Percentiles rank a stretch among this genome's conserved stretches.
Conservation (phyloP, 306 rosid genomes). For the Medicago lupulina region DNA sequence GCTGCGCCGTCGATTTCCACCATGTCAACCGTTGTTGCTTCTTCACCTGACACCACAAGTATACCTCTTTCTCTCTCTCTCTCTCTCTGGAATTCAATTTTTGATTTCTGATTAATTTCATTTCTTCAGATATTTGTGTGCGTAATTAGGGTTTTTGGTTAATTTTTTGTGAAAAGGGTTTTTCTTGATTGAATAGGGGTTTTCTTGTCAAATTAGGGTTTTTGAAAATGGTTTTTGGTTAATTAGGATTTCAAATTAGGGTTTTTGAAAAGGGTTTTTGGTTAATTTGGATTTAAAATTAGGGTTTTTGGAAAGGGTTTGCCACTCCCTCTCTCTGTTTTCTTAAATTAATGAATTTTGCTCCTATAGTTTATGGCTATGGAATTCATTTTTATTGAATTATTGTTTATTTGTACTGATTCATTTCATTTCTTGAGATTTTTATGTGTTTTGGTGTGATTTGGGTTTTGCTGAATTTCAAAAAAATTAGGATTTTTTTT, state of each 20-base stretch:
- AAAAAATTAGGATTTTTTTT: too few species aligned
- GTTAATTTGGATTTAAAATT: too few species aligned
- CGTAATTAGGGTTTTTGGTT: too few species aligned
- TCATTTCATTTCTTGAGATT: neutral
- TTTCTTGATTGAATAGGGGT: too few species aligned
- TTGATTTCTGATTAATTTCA: neutral
- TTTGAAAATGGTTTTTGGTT: too few species aligned
- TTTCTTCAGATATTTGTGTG: neutral
- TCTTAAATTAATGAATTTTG: neutral
- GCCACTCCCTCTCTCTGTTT: too few species aligned
- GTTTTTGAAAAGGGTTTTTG: too few species aligned
- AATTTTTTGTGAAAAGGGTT: too few species aligned
- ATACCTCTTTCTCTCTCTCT: neutral
- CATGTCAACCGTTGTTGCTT: slow-evolving; percentile 36
- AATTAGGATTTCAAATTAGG: too few species aligned
- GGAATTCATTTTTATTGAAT: neutral
- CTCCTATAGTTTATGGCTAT: neutral
- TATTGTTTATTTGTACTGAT: neutral
- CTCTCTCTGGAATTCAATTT: neutral
- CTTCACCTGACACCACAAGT: slow-evolving; percentile 35
- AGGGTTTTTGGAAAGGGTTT: too few species aligned
- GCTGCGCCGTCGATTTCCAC: slow-evolving; percentile 24
- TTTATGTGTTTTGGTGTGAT: neutral
- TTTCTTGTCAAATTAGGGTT: too few species aligned
- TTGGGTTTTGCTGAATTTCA: neutral